Evolutionary conservation across 768 basidiomycete species (phyloP).

Genomic region (Wakefieldia striispora): DNA sequence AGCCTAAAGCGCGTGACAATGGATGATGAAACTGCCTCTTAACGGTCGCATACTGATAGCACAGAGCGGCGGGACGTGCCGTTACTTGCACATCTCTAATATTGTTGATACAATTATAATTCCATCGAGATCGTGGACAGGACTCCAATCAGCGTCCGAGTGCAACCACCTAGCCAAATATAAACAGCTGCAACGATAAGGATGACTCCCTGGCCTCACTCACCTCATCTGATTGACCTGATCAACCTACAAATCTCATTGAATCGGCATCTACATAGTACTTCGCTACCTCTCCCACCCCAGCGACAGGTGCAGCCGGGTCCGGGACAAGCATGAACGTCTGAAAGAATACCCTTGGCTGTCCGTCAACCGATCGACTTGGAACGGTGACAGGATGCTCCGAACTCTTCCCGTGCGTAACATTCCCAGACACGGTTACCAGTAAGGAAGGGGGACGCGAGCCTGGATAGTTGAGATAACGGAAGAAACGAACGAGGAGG

Average conservation of each 20-base stretch:
- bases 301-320: constrained; percentile 57
- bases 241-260: constrained; percentile 76
- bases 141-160: too few relatives aligned
- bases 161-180: background rate
- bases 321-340: constrained; percentile 85
- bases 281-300: constrained; percentile 72
- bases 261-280: constrained; percentile 81
- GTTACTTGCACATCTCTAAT: too few relatives aligned
- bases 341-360: constrained; percentile 83
- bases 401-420: constrained; percentile 64
- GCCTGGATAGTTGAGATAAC: constrained; percentile 42
- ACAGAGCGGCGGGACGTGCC: too few relatives aligned
- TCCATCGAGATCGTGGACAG: background rate
- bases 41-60: too few relatives aligned
- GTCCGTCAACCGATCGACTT: constrained; percentile 60
- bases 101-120: background rate
- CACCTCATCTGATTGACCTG: constrained; percentile 28
- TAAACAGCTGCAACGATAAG: background rate
- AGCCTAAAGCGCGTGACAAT: too few relatives aligned
- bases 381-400: constrained; percentile 53
- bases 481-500: constrained; percentile 4
- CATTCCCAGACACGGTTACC: constrained; percentile 77
- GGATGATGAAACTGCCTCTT: too few relatives aligned
- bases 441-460: constrained; percentile 76
- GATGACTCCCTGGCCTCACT: background rate